A percentile compares a stretch with the other conserved stretches of the same genome.
Evolutionary conservation across 495 filamentous ascomycete genomes (phyloP).

Genomic region (Xylaria venustula): DNA sequence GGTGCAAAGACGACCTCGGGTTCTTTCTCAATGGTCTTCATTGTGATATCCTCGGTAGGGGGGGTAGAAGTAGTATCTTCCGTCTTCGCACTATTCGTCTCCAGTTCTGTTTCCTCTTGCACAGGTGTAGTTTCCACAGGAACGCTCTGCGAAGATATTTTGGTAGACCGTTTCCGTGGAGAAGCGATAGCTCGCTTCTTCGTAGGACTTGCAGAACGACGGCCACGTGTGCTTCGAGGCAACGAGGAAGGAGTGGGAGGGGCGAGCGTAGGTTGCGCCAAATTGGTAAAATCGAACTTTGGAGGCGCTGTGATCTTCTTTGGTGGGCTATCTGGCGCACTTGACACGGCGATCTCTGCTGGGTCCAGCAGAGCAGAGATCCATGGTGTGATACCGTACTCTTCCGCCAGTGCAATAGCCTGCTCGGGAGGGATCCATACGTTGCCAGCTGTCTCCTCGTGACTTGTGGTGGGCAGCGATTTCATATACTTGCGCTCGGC

Average conservation of each 20-base stretch:
- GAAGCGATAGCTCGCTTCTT: slow-evolving; percentile 47
- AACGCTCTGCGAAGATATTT: slow-evolving; percentile 47
- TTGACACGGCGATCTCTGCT: slow-evolving; percentile 55
- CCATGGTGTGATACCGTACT: slow-evolving; percentile 79
- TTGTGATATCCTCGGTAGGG: slow-evolving; percentile 32
- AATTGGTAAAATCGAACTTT: slow-evolving; percentile 50
- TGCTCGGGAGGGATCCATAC: slow-evolving; percentile 88
- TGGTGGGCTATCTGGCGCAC: slow-evolving; percentile 43
- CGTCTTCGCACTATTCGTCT: slow-evolving; percentile 30
- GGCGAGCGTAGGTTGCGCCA: slow-evolving; percentile 37
- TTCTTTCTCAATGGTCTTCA: slow-evolving; percentile 44
- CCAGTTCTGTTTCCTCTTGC: slow-evolving; percentile 32
- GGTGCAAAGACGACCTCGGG: slow-evolving; percentile 42
- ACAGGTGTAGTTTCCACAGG: slow-evolving; percentile 21
- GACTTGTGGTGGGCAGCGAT: slow-evolving; percentile 69
- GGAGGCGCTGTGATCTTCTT: slow-evolving; percentile 73
- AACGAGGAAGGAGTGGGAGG: slow-evolving; percentile 43
- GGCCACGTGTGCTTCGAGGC: slow-evolving; percentile 44
- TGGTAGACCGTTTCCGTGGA: slow-evolving; percentile 72
- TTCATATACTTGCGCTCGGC: slow-evolving; percentile 86
- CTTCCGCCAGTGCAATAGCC: slow-evolving; percentile 79
- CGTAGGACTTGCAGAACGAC: slow-evolving; percentile 54
- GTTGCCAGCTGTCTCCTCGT: slow-evolving; percentile 92
- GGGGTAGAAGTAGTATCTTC: slow-evolving; percentile 25
- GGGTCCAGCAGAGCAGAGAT: slow-evolving; percentile 86